Evolutionary conservation across 371 early-diverging fungal species (phyloP).

Genomic region (Parasitella parasitica): DNA sequence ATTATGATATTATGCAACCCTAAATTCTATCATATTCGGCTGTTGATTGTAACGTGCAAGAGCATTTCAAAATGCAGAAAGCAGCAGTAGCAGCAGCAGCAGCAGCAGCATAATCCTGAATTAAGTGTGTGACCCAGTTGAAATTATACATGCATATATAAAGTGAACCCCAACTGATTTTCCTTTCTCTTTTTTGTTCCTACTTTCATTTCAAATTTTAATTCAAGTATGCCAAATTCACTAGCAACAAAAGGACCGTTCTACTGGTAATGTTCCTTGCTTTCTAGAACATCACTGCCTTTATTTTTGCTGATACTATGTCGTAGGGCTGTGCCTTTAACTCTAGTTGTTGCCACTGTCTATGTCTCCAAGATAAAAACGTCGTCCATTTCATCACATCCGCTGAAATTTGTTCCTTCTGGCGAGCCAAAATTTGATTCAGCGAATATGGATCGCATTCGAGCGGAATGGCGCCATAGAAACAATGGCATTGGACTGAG

Average conservation of each 20-base stretch:
- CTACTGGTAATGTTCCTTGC: no score
- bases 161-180: not conserved
- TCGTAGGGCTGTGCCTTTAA: slow-evolving; percentile 16
- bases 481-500: slow-evolving; percentile 44
- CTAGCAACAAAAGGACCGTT: slow-evolving; percentile 2
- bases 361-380: slow-evolving; percentile 11
- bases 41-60: not conserved
- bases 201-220: not conserved
- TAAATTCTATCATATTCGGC: not conserved
- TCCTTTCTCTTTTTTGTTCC: not conserved
- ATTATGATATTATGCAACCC: not conserved
- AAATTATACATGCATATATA: not conserved
- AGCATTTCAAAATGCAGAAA: not conserved
- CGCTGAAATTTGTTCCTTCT: slow-evolving; percentile 34
- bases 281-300: no score
- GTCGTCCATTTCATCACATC: slow-evolving; percentile 19
- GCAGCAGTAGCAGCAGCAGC: not conserved
- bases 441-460: slow-evolving; percentile 38
- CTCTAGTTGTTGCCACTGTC: slow-evolving; percentile 5
- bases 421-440: slow-evolving; percentile 36
- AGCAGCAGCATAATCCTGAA: no score
- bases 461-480: slow-evolving; percentile 40
- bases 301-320: not conserved
- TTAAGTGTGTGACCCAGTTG: not conserved
- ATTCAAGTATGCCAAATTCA: slow-evolving; percentile 11